Conservation (phyloP, 371 early-diverging fungal genomes). For the Mucor sp. region DNA sequence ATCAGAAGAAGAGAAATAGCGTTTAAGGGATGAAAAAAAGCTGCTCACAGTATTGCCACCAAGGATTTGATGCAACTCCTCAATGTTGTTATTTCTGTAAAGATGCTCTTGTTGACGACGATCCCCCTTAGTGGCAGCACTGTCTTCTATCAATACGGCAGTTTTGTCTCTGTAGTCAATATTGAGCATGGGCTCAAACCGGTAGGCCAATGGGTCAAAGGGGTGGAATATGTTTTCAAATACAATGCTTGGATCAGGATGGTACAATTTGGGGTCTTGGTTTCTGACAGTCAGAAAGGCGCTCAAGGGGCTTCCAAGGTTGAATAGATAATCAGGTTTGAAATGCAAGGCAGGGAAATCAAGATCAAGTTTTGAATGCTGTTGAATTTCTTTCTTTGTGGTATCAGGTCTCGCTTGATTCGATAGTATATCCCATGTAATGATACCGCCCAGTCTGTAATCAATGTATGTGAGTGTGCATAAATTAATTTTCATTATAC, state of each 20-base stretch:
- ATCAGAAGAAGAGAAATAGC: conserved; percentile 6
- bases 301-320: conserved; percentile 63
- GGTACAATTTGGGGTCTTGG: conserved; percentile 51
- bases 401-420: conserved; percentile 38
- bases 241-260: conserved; percentile 49
- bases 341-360: conserved; percentile 53
- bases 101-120: background rate
- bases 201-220: conserved; percentile 64
- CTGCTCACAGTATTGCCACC: background rate
- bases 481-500: background rate
- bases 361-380: conserved; percentile 37
- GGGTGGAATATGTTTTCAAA: conserved; percentile 71
- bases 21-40: conserved; percentile 7
- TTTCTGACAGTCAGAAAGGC: conserved; percentile 67
- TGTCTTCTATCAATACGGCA: conserved; percentile 41
- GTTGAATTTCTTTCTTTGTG: conserved; percentile 14
- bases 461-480: background rate
- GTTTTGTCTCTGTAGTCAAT: conserved; percentile 38
- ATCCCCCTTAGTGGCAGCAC: background rate
- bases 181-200: conserved; percentile 45
- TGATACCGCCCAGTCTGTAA: conserved; percentile 59
- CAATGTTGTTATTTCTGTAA: background rate
- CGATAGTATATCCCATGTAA: conserved; percentile 63
- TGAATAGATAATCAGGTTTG: conserved; percentile 57
- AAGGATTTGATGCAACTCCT: background rate